Evolutionary conservation across 2,329 filamentous ascomycete species (phyloP), one percentile per base, ranked within the genome.

Genomic region (Geosmithia putterillii): DNA sequence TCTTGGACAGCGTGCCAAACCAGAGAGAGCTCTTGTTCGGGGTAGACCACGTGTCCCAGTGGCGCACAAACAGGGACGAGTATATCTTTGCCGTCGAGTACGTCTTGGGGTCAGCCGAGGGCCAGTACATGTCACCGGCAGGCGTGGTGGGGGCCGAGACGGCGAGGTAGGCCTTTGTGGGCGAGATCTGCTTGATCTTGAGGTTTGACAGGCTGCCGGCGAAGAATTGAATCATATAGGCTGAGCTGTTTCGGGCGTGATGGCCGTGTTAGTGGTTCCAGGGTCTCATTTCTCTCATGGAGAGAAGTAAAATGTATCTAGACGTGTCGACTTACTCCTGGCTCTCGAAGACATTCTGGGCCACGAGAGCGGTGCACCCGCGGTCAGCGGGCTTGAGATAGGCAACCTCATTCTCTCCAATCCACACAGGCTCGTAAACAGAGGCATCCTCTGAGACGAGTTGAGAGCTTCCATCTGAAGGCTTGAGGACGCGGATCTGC

Each of bases 41-140:
- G 1, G 74, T 78, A 21, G 79, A 67, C 63, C 82, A 94, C n/a
- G 72, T 61, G 57, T 94, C 86, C 86, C 86, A 94, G 54, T 94
- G 85, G 14, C 86, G 76, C 22, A 86, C 83, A 54, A 86, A 92
- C 21, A 89, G 74, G 40, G 74, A 76, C 18, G 76, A 77, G 59
- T 92, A 92, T 19, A 87, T 72, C 52, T 75, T 80, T 22, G 77
- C 86, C 3, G 76, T 74, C 18, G 81, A 81, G 20, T 69, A 62
- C 2, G 74, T 66, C 54, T 79, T 76, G 48, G 74, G 64, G 34
- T 74, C 77, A 14, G 71, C 68, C 34, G 79, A 69, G 12, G 76
- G 68, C 56, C 84, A 84, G 62, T 80, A 80, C 21, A 92, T 70
- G 1, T 76, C 66, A 5, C 86, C 89, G 39, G 79, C 70, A 3